phyloP scores from a whole-genome alignment of 352 stramenopile genomes.

The Salisapilia sapeloensis region DNA sequence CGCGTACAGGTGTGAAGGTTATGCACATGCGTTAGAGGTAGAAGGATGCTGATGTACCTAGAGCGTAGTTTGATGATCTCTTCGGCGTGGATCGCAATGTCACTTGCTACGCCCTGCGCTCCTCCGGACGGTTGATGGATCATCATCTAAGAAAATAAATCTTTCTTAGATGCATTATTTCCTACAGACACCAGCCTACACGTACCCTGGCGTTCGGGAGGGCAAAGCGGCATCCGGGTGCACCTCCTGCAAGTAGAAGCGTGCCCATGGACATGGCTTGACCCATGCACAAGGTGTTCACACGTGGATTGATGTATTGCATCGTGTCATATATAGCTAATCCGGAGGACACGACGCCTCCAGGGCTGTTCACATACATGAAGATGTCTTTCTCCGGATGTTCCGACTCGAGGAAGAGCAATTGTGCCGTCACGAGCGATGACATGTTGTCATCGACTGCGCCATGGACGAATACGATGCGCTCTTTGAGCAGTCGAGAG shows the following conservation, averaged over 20 bases:
- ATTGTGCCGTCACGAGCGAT: slow-evolving; percentile 65
- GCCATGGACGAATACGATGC: slow-evolving; percentile 95
- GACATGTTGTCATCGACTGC: slow-evolving; percentile 83
- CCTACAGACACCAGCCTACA: not conserved
- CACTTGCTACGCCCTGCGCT: slow-evolving; percentile 92
- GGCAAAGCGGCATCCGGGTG: slow-evolving; percentile 78
- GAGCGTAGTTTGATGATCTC: slow-evolving; percentile 92
- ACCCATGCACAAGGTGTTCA: slow-evolving; percentile 96
- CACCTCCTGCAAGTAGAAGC: slow-evolving; percentile 88
- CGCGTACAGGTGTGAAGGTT: slow-evolving; percentile 1
- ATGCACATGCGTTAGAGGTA: too few species aligned
- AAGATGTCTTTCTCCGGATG: slow-evolving; percentile 95
- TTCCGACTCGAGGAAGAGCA: slow-evolving; percentile 94
- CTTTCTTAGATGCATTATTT: too few species aligned
- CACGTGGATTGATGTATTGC: slow-evolving; percentile 93
- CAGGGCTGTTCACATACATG: slow-evolving; percentile 98
- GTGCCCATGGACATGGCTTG: slow-evolving; percentile 93
- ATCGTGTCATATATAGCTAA: slow-evolving; percentile 98
- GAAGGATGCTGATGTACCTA: slow-evolving; percentile 11
- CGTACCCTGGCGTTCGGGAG: slow-evolving; percentile 87
- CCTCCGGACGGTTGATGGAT: slow-evolving; percentile 95
- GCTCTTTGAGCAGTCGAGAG: slow-evolving; percentile 93
- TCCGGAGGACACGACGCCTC: slow-evolving; percentile 92
- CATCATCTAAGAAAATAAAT: slow-evolving; percentile 85
- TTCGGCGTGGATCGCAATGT: slow-evolving; percentile 97